Evolutionary conservation across 805 yeast species (phyloP).

Genomic region (Ogataea paraovalis): DNA sequence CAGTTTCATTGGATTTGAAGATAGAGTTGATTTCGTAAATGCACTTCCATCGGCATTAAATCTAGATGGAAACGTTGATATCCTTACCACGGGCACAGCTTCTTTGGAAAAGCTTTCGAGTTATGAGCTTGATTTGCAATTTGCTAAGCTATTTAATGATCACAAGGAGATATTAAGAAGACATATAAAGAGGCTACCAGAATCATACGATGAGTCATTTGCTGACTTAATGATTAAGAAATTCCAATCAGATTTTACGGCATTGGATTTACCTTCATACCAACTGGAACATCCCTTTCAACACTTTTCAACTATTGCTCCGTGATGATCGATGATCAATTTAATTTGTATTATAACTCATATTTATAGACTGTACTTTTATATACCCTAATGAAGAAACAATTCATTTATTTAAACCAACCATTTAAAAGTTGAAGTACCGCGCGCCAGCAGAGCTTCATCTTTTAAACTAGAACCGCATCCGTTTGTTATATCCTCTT

Average conservation of each 20-base stretch:
- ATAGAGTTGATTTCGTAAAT: slow-evolving; percentile 10
- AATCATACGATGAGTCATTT: neutral
- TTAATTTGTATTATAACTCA: neutral
- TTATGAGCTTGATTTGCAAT: slow-evolving; percentile 5
- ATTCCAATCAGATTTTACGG: neutral
- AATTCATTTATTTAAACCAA: neutral
- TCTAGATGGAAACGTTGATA: neutral
- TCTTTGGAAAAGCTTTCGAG: slow-evolving; percentile 5
- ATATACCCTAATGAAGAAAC: neutral
- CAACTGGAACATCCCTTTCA: too few relatives aligned
- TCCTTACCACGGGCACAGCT: neutral
- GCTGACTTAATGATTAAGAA: neutral
- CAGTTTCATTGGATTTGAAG: slow-evolving; percentile 21
- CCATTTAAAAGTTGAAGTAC: too few relatives aligned
- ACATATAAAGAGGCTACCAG: neutral
- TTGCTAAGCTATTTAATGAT: slow-evolving; percentile 7
- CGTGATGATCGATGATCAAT: neutral
- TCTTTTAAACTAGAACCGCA: too few relatives aligned
- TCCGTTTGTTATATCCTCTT: too few relatives aligned
- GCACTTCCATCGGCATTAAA: slow-evolving; percentile 6
- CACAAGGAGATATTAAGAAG: slow-evolving; percentile 8
- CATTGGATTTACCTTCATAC: neutral
- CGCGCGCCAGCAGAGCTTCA: neutral
- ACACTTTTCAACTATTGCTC: neutral
- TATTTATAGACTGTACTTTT: neutral